phyloP scores from a whole-genome alignment of 2,329 filamentous ascomycete species.

The Tolypocladium sp. region DNA sequence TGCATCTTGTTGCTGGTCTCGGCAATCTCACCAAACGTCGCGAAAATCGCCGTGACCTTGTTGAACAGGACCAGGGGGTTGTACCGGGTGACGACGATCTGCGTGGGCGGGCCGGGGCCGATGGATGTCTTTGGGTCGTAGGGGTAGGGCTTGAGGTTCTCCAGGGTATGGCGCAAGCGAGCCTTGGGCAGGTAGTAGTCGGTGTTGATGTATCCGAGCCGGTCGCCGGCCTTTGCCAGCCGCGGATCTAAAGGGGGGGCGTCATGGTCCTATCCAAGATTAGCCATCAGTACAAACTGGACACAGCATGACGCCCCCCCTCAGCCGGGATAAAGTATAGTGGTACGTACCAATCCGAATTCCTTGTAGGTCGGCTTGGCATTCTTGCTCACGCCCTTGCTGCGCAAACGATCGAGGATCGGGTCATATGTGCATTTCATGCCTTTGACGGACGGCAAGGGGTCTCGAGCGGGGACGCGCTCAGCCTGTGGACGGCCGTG shows the following conservation, averaged over 20 bases:
- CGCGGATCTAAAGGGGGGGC: constrained; percentile 75
- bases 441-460: constrained; percentile 42
- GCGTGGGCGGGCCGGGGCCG: constrained; percentile 79
- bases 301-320: constrained; percentile 52
- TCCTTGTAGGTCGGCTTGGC: constrained; percentile 53
- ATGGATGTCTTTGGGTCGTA: constrained; percentile 79
- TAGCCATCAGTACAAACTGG: constrained; percentile 43
- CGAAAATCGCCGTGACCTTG: constrained; percentile 68
- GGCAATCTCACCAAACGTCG: constrained; percentile 76
- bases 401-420: constrained; percentile 39
- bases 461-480: constrained; percentile 49
- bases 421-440: constrained; percentile 54
- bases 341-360: constrained; percentile 58
- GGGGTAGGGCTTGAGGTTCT: constrained; percentile 70
- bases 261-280: constrained; percentile 67
- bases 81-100: constrained; percentile 92
- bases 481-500: constrained; percentile 22
- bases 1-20: constrained; percentile 92
- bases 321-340: constrained; percentile 26
- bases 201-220: constrained; percentile 57
- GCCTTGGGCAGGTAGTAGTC: constrained; percentile 63
- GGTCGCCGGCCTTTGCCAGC: constrained; percentile 55
- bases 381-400: constrained; percentile 43
- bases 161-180: constrained; percentile 62
- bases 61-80: constrained; percentile 78